Base-by-base conservation (phyloP, 148 eudicot species). In the Chenopodium berlandieri region DNA sequence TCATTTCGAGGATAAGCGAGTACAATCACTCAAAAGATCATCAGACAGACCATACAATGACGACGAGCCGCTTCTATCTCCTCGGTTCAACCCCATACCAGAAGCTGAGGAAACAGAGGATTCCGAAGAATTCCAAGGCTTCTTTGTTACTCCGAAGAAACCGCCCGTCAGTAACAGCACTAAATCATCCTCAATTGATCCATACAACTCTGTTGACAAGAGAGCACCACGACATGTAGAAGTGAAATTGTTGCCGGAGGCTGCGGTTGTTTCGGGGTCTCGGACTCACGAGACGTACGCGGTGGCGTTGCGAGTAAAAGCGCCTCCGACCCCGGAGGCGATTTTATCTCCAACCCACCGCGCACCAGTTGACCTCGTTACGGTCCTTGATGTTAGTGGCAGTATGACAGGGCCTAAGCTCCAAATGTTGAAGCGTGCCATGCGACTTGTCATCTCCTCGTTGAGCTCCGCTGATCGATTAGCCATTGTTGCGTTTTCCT, bases 321-420 rank as follows among this genome's bases (percentile, higher is more conserved):
- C 97, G 0, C 95, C 92, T 0, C 89, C 92, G 11, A 68, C 86
- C 0, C 47, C 84, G 25, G 78, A 80, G 13, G 77, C 80, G 40
- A 58, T 75, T 58, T 75, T 74, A 8, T 77, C 85, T 10, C 71
- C 88, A 7, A 76, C 86, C 11, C 73, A 83, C 46, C 94, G 99
- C 1, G 97, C 97, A 10, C 97, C 99, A 9, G 83, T 95, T 30
- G 99, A 95, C 79, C 75, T 95, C 13, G 99, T 95, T 4, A 84
- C 97, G 8, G 97, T 93, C 0, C 85, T 95, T 1, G 99, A 95
- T 75, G 87, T 93, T 2, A 89, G 97, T 13, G 90, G 83, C 27
- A 92, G 94, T 63, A 95, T 95, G 97, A 84, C 75, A 0, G 93
- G 93, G 0, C 77, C 92, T 0, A 93, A 95, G 87, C 84, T 95